Conservation (phyloP, 306 rosid species). For the Sindora glabra region DNA sequence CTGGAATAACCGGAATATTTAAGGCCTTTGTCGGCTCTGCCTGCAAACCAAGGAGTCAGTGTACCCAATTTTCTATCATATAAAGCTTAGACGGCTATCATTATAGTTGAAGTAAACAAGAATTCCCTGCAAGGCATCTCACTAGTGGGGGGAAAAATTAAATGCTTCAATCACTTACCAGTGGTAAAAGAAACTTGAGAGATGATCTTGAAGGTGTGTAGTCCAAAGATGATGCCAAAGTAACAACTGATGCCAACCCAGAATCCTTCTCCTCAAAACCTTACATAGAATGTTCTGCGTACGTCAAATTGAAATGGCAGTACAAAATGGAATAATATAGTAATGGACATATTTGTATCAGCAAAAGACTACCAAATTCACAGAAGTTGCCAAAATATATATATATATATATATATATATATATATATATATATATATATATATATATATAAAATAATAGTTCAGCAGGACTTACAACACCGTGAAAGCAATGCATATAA, state of each 20-base stretch:
- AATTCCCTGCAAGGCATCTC: no score
- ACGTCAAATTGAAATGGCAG: no score
- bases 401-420: no score
- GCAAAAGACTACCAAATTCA: not conserved
- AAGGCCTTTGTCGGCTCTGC: constrained; percentile 55
- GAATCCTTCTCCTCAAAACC: constrained; percentile 56
- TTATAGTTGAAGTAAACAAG: no score
- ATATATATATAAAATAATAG: not conserved
- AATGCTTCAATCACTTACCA: constrained; percentile 47
- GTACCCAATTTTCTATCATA: not conserved
- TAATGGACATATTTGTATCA: no score
- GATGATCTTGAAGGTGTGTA: constrained; percentile 71
- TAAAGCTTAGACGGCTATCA: not conserved
- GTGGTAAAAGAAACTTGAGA: constrained; percentile 71
- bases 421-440: no score
- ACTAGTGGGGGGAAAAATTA: not conserved
- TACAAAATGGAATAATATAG: no score
- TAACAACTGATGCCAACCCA: constrained; percentile 58
- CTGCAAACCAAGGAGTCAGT: constrained; percentile 36
- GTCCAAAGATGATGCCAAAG: constrained; percentile 85
- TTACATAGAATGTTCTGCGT: constrained; percentile 18
- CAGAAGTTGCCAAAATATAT: constrained; percentile 4
- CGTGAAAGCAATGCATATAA: constrained; percentile 73
- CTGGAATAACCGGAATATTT: constrained; percentile 68
- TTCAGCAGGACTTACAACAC: constrained; percentile 45